A percentile compares a stretch with the other conserved stretches of the same genome.
Conservation (phyloP, 371 early-diverging fungal species). For the Caulochytrium protostelioides region DNA sequence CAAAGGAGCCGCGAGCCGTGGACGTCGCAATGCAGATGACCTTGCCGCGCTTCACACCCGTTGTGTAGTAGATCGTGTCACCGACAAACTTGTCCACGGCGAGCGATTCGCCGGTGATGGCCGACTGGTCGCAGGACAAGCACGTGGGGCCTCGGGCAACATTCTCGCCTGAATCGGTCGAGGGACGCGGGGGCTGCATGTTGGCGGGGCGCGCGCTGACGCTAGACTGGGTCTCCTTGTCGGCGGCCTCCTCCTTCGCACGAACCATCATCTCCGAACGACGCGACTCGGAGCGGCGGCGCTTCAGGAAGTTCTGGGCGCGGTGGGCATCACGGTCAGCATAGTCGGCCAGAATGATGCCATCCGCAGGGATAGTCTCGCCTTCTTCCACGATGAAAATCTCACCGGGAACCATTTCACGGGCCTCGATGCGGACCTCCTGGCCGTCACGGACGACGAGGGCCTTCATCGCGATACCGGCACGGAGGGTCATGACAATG, state of each 20-base stretch:
- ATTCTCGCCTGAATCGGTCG: not conserved
- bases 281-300: conserved; percentile 3
- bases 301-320: not conserved
- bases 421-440: conserved; percentile 3
- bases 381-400: conserved; percentile 10
- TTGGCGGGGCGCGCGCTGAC: not conserved
- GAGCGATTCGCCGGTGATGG: conserved; percentile 17
- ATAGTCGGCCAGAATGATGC: conserved; percentile 4
- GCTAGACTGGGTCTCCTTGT: not conserved
- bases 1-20: conserved; percentile 4
- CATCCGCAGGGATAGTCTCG: conserved; percentile 11
- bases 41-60: conserved; percentile 6
- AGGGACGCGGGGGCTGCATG: not conserved
- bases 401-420: conserved; percentile 11
- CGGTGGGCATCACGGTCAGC: conserved; percentile 10
- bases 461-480: conserved; percentile 1
- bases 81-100: conserved; percentile 8
- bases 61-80: conserved; percentile 8
- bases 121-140: not conserved
- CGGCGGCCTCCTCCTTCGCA: not conserved
- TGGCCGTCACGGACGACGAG: conserved; percentile 8
- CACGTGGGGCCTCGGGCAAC: not conserved
- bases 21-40: conserved; percentile 5
- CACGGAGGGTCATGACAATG: conserved; percentile 2
- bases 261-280: too few species aligned